Conservation (phyloP, 371 early-diverging fungal species). For the Mortierella sp. region DNA sequence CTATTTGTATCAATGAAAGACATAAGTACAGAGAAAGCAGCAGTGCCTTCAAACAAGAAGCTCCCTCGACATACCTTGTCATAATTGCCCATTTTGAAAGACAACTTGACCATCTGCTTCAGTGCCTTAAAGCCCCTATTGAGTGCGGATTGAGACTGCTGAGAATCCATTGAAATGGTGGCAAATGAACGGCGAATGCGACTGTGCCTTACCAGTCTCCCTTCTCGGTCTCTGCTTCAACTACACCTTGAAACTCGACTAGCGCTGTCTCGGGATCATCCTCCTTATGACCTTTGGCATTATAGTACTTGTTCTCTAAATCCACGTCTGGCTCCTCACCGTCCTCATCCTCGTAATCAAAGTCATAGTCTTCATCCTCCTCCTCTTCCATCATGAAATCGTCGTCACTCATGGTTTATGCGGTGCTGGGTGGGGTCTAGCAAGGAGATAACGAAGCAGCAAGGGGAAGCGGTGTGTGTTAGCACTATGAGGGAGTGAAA, state of each 20-base stretch:
- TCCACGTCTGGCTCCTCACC: constrained; percentile 88
- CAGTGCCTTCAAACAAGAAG: too few relatives aligned
- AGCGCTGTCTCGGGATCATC: constrained; percentile 85
- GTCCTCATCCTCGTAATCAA: constrained; percentile 92
- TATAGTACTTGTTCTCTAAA: constrained; percentile 95
- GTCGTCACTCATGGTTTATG: constrained; percentile 60
- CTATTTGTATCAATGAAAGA: constrained; percentile 48
- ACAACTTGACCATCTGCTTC: constrained; percentile 93
- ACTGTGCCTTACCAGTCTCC: constrained; percentile 79
- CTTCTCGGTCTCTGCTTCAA: constrained; percentile 83
- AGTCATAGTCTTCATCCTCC: constrained; percentile 81
- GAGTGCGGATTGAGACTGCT: neutral
- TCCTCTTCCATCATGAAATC: constrained; percentile 65
- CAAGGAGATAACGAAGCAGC: neutral
- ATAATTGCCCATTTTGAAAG: constrained; percentile 73
- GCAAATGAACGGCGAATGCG: neutral
- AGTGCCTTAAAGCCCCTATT: constrained; percentile 93
- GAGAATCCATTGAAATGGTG: neutral
- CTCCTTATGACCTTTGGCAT: constrained; percentile 92
- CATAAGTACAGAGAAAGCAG: neutral
- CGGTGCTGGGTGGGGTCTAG: neutral
- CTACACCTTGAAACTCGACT: constrained; percentile 82
- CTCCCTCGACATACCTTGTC: constrained; percentile 62
- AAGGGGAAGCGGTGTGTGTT: too few relatives aligned
- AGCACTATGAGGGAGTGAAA: too few relatives aligned